phyloP scores from a whole-genome alignment of 257 asterid species.

The Catharanthus roseus region DNA sequence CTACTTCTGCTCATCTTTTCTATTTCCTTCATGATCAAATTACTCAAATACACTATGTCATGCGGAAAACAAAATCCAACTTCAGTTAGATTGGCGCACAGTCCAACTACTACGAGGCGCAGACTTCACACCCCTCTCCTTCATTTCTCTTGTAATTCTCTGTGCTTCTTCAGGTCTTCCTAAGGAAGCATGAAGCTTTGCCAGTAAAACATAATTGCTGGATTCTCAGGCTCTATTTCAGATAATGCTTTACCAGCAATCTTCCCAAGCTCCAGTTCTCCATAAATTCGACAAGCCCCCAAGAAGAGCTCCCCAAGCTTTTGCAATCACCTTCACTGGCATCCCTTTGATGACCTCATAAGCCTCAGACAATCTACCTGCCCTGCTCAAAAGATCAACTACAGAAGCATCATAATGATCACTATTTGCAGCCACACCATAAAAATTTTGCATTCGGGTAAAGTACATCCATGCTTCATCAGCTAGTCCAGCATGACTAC shows the following conservation, averaged over 20 bases:
- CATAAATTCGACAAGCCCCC: constrained; percentile 47
- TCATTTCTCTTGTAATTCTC: constrained; percentile 35
- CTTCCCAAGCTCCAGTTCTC: constrained; percentile 46
- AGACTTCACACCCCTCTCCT: constrained; percentile 31
- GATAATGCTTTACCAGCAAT: constrained; percentile 41
- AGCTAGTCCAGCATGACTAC: constrained; percentile 48
- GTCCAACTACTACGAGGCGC: constrained; percentile 49
- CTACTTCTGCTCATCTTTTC: background rate
- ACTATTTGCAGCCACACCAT: constrained; percentile 33
- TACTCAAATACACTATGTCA: background rate
- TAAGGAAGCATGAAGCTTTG: constrained; percentile 29
- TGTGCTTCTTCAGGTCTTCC: constrained; percentile 34
- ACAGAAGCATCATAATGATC: constrained; percentile 47
- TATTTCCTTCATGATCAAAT: background rate
- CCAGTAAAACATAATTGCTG: constrained; percentile 43
- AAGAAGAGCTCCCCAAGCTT: constrained; percentile 55
- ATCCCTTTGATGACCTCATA: constrained; percentile 33
- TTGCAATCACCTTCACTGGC: constrained; percentile 41
- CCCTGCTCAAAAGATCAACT: constrained; percentile 44
- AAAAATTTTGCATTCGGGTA: constrained; percentile 20
- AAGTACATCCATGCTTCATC: constrained; percentile 36
- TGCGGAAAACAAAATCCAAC: background rate
- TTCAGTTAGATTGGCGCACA: constrained; percentile 18
- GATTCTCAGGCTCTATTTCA: constrained; percentile 43
- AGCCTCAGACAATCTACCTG: constrained; percentile 40